Evolutionary conservation across 306 rosid species (phyloP), one percentile per base, ranked within the genome.

Genomic region (Lathyrus sativus): DNA sequence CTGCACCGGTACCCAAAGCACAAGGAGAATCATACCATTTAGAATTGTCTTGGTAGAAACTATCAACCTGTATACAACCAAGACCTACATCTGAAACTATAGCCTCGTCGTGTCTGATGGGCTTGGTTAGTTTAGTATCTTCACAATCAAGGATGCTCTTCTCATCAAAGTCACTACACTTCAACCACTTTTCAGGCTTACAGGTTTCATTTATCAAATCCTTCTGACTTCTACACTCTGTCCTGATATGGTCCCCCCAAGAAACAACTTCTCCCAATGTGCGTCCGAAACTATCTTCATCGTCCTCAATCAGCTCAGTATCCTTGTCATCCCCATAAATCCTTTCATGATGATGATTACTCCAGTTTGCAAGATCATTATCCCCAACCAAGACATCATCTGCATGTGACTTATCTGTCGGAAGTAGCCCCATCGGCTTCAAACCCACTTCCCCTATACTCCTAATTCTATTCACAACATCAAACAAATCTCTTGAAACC

Each of bases 11-110:
- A 82, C 91, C 96, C 86, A 95, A 82, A 62, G 87, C 92, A 81
- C 99, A 95, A 65, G 99, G 97, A 81, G 97, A 90, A 84, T 95
- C 99, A 55, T 85, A 95, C 99, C 99, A 95, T 80, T 95, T 95
- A 63, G 90, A 64, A 79, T 82, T 90, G 77, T 88, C 99, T 50
- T 81, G 97, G 76, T 90, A 95, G 85, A 95, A 90, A 74, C 95
- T 91, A 79, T 95, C 99, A 53, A 90, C 97, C 77, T 95, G 99
- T 65, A 95, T 84, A 70, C 96, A 92, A 62, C 87, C 95, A 68
- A 95, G 97, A 72, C 99, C 92, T 62, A 88, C 96, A 80, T 90
- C 97, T 13, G 90, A 73, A 43, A 83, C 96, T 65, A 93, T 85
- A 71, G 83, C 73, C 55, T 90, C 97, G 41, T 95, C 97, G 7